phyloP scores from a whole-genome alignment of 2,329 filamentous ascomycete species.

The Mariannaea sp. region DNA sequence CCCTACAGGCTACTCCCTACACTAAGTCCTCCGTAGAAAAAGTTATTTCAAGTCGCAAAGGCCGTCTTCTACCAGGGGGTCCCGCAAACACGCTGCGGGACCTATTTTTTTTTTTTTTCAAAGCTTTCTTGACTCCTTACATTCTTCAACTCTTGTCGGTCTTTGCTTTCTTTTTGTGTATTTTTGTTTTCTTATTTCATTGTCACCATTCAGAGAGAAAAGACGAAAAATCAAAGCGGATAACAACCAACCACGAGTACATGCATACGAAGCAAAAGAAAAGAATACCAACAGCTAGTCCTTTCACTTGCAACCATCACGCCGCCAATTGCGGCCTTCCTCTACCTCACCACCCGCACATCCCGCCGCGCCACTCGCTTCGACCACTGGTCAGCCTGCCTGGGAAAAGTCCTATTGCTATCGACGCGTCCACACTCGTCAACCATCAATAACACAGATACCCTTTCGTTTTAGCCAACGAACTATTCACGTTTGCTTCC shows the following conservation, averaged over 20 bases:
- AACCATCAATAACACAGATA: background rate
- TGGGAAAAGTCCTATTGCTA: slow-evolving; percentile 10
- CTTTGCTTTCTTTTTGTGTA: background rate
- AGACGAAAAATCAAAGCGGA: slow-evolving; percentile 4
- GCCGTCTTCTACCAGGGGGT: slow-evolving; percentile 26
- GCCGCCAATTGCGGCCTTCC: slow-evolving; percentile 5
- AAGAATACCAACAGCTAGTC: too few species aligned
- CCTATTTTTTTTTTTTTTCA: slow-evolving; percentile 14
- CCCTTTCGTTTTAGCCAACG: background rate
- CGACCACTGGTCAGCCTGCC: background rate
- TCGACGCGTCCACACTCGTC: background rate
- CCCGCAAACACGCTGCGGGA: slow-evolving; percentile 28
- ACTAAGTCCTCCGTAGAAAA: too few species aligned
- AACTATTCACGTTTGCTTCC: background rate
- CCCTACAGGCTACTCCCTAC: slow-evolving; percentile 1
- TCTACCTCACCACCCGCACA: background rate
- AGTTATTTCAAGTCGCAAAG: slow-evolving; percentile 27
- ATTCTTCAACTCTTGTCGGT: slow-evolving; percentile 8
- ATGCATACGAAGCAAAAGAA: background rate
- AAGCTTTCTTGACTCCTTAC: slow-evolving; percentile 4
- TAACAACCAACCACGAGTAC: slow-evolving; percentile 10
- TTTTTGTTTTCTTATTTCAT: background rate
- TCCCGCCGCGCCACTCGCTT: background rate
- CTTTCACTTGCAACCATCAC: background rate
- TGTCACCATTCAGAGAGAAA: slow-evolving; percentile 7